Evolutionary conservation across 805 yeast genomes (phyloP).

Genomic region (Wickerhamiella azyma): DNA sequence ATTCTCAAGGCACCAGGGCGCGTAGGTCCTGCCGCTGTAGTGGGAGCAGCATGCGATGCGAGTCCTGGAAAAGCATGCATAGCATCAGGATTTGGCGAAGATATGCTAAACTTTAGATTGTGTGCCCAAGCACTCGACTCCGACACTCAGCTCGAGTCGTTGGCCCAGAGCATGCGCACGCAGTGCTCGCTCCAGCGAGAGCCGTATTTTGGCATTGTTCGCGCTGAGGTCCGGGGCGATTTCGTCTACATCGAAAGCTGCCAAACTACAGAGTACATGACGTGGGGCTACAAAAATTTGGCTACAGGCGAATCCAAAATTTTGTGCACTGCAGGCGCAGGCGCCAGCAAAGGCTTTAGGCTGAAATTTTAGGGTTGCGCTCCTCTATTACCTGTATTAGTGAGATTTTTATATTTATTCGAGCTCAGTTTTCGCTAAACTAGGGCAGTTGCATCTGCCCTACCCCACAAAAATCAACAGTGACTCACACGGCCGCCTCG

Average conservation of each 20-base stretch:
- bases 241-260: slow-evolving; percentile 13
- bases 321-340: not conserved
- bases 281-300: not conserved
- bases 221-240: not conserved
- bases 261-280: slow-evolving; percentile 16
- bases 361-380: not conserved
- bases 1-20: slow-evolving; percentile 27
- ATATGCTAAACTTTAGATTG: slow-evolving; percentile 23
- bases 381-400: too few relatives aligned
- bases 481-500: not conserved
- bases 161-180: slow-evolving; percentile 1
- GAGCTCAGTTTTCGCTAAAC: too few relatives aligned
- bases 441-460: too few relatives aligned
- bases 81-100: slow-evolving; percentile 29
- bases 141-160: not conserved
- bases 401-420: too few relatives aligned
- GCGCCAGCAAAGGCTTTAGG: not conserved
- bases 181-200: slow-evolving; percentile 2
- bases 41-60: slow-evolving; percentile 27
- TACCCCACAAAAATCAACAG: too few relatives aligned
- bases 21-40: slow-evolving; percentile 31
- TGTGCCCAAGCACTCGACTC: slow-evolving; percentile 19
- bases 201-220: slow-evolving; percentile 12
- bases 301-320: not conserved
- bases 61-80: slow-evolving; percentile 10